Evolutionary conservation across 169 alveolate genomes (phyloP).

Genomic region (Plasmodium blacklocki): DNA sequence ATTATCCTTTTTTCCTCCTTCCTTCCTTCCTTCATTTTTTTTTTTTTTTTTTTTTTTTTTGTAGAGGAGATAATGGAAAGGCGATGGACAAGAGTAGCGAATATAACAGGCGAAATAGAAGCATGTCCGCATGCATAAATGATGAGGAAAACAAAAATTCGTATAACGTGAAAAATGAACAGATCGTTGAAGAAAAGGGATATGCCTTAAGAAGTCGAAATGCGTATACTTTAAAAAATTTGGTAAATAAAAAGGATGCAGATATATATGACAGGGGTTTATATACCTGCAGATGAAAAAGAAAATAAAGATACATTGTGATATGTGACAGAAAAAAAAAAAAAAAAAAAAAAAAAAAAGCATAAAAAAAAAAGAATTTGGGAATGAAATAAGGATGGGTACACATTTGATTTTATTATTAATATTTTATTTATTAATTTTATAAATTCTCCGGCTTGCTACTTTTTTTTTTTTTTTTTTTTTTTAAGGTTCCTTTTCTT

Average conservation of each 20-base stretch:
- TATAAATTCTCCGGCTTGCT: not conserved
- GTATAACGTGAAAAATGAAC: constrained; percentile 26
- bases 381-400: not conserved
- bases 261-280: constrained; percentile 27
- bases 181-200: constrained; percentile 16
- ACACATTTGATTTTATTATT: not conserved
- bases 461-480: not conserved
- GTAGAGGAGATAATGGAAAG: constrained; percentile 24
- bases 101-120: constrained; percentile 56
- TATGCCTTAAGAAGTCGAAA: constrained; percentile 35
- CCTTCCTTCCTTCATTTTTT: not conserved
- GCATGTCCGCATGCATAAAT: constrained; percentile 42
- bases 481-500: not conserved
- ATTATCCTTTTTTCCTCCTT: not conserved
- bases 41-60: not conserved
- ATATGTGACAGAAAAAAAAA: too few species aligned
- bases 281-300: constrained; percentile 38
- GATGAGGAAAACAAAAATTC: constrained; percentile 42
- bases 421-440: not conserved
- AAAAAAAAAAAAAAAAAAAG: not conserved
- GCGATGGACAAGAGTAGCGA: constrained; percentile 21
- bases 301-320: not conserved
- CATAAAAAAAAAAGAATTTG: not conserved
- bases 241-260: constrained; percentile 30
- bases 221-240: constrained; percentile 41